Evolutionary conservation across 139 green algal species (phyloP), one percentile per base, ranked within the genome.

Genomic region (Coelastrella sp.): DNA sequence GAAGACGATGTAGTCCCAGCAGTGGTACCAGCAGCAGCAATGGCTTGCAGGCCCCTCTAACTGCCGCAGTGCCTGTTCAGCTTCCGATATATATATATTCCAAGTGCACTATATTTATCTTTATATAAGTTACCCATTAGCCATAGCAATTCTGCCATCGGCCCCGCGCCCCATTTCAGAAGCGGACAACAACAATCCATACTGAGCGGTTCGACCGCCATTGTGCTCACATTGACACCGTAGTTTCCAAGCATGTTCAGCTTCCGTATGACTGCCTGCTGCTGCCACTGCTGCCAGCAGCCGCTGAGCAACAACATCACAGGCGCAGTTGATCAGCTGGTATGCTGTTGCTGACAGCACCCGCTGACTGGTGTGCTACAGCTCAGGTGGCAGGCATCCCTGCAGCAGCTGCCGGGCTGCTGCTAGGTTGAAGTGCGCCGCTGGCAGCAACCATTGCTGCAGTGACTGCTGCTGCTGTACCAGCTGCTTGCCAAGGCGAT

Each of bases 401-500:
- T 58, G 25, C 7, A 88, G 84, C 49, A 88, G 20, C 12, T 72
- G 27, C n/a, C 84, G 15, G 11, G 66, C 84, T 72, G 84, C 66
- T 57, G 49, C 68, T 35, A 66, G 74, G 85, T 84, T 61, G 49
- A 82, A 85, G 7, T 79, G 85, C 5, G 90, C 90, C 6, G 35
- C 61, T 8, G 63, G 56, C 65, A 95, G 89, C 82, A 93, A n/a
- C n/a, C n/a, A n/a, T n/a, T n/a, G n/a, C n/a, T n/a, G n/a, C n/a
- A n/a, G n/a, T n/a, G n/a, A 82, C 63, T 90, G 86, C 19, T 92
- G 89, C 86, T 95, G 85, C 73, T 92, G 86, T 25, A 94, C 91
- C 8, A 94, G 86, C 72, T 93, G 87, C 19, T 81, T 76, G n/a
- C n/a, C n/a, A n/a, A n/a, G 60, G 92, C 88, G 72, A 24, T 17